phyloP scores from a whole-genome alignment of 2,329 filamentous ascomycete genomes.

The Sporothrix brasiliensis region DNA sequence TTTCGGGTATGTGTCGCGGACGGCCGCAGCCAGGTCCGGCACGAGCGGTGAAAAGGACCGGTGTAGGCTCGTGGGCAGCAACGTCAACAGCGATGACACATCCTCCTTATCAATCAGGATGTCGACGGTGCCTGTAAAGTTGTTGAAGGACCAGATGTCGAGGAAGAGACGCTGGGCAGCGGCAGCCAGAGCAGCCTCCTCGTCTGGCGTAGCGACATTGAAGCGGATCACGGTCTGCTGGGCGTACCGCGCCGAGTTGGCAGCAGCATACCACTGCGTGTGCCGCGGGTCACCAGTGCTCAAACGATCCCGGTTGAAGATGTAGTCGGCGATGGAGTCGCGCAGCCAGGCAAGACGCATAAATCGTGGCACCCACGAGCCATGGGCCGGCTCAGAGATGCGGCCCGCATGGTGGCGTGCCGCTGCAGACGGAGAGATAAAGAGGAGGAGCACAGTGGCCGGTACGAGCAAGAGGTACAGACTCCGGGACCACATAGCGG shows the following conservation, averaged over 20 bases:
- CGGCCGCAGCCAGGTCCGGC: constrained; percentile 74
- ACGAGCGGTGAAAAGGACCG: constrained; percentile 74
- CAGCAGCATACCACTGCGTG: constrained; percentile 38
- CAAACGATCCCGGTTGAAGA: constrained; percentile 16
- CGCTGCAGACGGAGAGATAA: constrained; percentile 16
- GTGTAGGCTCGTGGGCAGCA: constrained; percentile 75
- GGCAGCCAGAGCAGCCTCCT: constrained; percentile 71
- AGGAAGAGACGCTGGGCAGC: constrained; percentile 76
- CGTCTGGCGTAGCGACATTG: constrained; percentile 69
- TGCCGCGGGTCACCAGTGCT: not conserved
- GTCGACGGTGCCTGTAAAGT: constrained; percentile 71
- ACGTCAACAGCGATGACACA: constrained; percentile 73
- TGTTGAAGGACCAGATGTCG: constrained; percentile 86
- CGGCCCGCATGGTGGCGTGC: constrained; percentile 15
- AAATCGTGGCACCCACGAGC: constrained; percentile 41
- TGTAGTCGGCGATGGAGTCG: constrained; percentile 40
- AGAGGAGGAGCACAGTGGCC: constrained; percentile 17
- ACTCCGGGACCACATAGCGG: constrained; percentile 27
- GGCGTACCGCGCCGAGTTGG: constrained; percentile 57
- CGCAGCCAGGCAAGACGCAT: constrained; percentile 56
- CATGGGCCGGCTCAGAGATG: not conserved
- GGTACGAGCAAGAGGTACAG: constrained; percentile 13
- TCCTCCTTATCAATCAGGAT: constrained; percentile 76
- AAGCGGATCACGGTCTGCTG: constrained; percentile 89
- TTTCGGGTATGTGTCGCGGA: constrained; percentile 73